These are phyloP conservation scores for Rhododendron molle DNA, from an alignment of 148 eudicot genomes.

Conservation along the genomic window DNA sequence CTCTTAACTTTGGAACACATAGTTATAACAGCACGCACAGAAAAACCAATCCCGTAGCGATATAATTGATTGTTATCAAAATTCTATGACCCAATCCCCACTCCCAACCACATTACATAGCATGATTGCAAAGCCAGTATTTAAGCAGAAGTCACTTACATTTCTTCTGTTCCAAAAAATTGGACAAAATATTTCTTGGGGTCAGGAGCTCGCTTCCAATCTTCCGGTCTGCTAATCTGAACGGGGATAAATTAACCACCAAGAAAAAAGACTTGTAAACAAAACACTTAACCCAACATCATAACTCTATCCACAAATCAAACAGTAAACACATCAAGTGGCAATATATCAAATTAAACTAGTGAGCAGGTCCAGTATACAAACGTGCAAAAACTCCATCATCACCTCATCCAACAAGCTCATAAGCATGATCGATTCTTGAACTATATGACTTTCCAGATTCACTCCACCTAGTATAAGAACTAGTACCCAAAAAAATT, in stretches of 20 bases:
- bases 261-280: conserved; percentile 9
- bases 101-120: background rate
- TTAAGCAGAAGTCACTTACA: conserved; percentile 51
- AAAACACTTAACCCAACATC: background rate
- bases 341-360: background rate
- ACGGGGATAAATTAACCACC: conserved; percentile 17
- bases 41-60: background rate
- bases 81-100: background rate
- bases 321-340: background rate
- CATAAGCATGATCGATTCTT: background rate
- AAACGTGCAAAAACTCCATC: background rate
- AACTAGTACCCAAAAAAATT: background rate
- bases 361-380: background rate
- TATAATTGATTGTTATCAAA: background rate
- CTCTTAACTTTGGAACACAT: background rate
- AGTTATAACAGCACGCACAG: background rate
- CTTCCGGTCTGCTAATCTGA: conserved; percentile 94
- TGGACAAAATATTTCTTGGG: conserved; percentile 84
- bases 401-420: conserved; percentile 8
- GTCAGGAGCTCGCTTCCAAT: conserved; percentile 70
- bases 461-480: background rate
- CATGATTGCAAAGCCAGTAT: background rate
- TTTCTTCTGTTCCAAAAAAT: conserved; percentile 88
- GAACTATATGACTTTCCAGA: background rate
- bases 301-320: background rate